Percentiles rank a stretch among this genome's conserved stretches.
These are phyloP conservation scores for Fusarium austroafricanum DNA, from an alignment of 2,329 filamentous ascomycete species.

Conservation along the genomic window DNA sequence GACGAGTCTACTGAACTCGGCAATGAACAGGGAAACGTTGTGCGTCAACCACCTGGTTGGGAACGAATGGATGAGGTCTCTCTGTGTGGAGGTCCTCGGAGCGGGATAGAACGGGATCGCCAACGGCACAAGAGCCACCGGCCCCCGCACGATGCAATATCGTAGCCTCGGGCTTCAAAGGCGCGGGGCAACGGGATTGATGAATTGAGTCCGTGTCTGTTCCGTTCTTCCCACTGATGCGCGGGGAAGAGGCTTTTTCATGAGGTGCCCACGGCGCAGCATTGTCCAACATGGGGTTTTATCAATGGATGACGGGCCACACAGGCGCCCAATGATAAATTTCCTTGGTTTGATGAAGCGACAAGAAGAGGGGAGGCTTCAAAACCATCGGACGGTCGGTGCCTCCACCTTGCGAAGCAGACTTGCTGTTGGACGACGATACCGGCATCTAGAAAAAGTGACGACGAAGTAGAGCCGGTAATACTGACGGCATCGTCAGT, in stretches of 20 bases:
- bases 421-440: conserved; percentile 34
- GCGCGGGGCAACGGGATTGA: conserved; percentile 44
- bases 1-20: conserved; percentile 35
- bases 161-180: conserved; percentile 38
- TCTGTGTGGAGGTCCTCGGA: conserved; percentile 34
- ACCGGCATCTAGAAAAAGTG: conserved; percentile 26
- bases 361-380: conserved; percentile 37
- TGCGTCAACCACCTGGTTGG: conserved; percentile 44
- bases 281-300: conserved; percentile 47
- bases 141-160: conserved; percentile 43
- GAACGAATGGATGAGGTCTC: conserved; percentile 40
- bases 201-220: conserved; percentile 40
- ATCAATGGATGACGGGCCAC: conserved; percentile 45
- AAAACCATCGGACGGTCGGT: conserved; percentile 25
- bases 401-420: conserved; percentile 31
- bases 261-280: conserved; percentile 42
- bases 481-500: conserved; percentile 36
- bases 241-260: conserved; percentile 35
- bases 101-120: conserved; percentile 47
- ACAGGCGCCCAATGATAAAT: conserved; percentile 23
- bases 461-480: conserved; percentile 28
- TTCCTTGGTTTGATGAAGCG: conserved; percentile 35
- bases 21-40: conserved; percentile 35
- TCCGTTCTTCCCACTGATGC: conserved; percentile 27
- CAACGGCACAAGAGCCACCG: conserved; percentile 35